These are phyloP conservation scores for Diaporthe eres DNA, from an alignment of 2,329 filamentous ascomycete species.

Conservation along the genomic window DNA sequence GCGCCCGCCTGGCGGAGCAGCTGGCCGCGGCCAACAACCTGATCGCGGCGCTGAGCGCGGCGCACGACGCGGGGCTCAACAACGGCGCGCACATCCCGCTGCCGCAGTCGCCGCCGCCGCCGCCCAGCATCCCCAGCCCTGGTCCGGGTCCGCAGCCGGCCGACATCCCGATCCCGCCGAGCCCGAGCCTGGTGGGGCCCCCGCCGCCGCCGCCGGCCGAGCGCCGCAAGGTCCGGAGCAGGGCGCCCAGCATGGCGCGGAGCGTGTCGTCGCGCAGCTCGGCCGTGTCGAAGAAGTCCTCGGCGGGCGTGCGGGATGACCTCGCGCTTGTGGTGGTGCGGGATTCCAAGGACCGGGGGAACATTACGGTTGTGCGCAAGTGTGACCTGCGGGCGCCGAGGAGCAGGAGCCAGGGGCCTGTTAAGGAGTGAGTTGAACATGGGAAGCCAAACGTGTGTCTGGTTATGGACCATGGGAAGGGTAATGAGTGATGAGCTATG, in stretches of 20 bases:
- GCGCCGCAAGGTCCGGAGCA: slow-evolving; percentile 35
- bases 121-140: neutral
- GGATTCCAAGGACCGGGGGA: slow-evolving; percentile 37
- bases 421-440: slow-evolving; percentile 29
- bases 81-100: slow-evolving; percentile 12
- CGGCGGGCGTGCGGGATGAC: slow-evolving; percentile 32
- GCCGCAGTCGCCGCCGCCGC: neutral
- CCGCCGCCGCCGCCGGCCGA: slow-evolving; percentile 1
- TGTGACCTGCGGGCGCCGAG: slow-evolving; percentile 37
- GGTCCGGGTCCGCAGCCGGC: neutral
- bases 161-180: slow-evolving; percentile 20
- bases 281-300: slow-evolving; percentile 23
- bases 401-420: slow-evolving; percentile 38
- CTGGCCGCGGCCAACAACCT: slow-evolving; percentile 40
- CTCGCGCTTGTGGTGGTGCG: slow-evolving; percentile 41
- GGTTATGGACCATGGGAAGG: neutral
- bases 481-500: slow-evolving; percentile 25
- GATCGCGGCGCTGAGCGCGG: slow-evolving; percentile 39
- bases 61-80: slow-evolving; percentile 9
- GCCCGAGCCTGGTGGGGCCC: neutral
- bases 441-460: neutral
- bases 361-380: slow-evolving; percentile 39
- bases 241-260: slow-evolving; percentile 40
- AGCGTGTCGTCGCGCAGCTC: slow-evolving; percentile 40
- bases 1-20: slow-evolving; percentile 39